Evolutionary conservation across 352 stramenopile species (phyloP).

Genomic region (Chrysophaeum taylorii): DNA sequence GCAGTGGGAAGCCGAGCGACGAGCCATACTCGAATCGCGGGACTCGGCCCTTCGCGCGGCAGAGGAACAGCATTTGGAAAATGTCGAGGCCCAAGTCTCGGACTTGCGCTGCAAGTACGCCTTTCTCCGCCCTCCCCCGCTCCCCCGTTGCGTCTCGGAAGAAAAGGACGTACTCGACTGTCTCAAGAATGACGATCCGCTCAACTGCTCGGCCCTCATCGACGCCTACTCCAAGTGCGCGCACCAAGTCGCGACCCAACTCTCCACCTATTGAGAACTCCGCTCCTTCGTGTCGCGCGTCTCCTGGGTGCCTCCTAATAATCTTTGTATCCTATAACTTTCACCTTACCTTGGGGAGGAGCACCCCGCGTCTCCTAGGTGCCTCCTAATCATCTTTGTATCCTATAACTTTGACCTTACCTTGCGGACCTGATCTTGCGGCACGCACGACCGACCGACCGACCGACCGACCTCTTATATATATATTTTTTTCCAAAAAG

Average conservation of each 20-base stretch:
- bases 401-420: too few species aligned
- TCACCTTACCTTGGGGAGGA: too few species aligned
- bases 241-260: neutral
- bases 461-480: too few species aligned
- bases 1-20: neutral
- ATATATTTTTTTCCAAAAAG: too few species aligned
- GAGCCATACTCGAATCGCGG: neutral
- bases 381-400: too few species aligned
- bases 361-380: too few species aligned
- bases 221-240: slow-evolving; percentile 6
- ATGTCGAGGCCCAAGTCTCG: neutral
- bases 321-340: too few species aligned
- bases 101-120: neutral
- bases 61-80: neutral
- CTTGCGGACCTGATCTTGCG: too few species aligned
- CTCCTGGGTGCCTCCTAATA: too few species aligned
- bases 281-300: too few species aligned
- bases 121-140: neutral
- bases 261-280: too few species aligned
- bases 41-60: neutral
- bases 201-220: neutral
- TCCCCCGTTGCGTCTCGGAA: neutral
- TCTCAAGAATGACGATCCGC: neutral
- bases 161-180: neutral
- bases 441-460: too few species aligned